A percentile compares a stretch with the other conserved stretches of the same genome.
phyloP scores from a whole-genome alignment of 495 filamentous ascomycete genomes.

The Lasiosphaeris hirsuta region DNA sequence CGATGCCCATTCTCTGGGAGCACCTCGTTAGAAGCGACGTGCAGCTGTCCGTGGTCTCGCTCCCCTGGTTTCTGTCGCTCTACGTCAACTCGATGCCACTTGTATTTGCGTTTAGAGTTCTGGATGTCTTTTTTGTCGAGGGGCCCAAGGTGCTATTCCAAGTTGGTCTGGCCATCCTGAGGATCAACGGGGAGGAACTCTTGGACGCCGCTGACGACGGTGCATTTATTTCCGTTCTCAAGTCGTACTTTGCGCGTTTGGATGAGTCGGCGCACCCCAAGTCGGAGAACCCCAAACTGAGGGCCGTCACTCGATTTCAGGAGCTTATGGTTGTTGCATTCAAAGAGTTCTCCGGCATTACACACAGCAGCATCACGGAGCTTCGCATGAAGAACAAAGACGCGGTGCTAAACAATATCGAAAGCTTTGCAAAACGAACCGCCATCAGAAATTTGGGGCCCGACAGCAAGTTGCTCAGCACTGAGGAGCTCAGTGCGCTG shows the following conservation, averaged over 20 bases:
- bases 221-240: constrained; percentile 92
- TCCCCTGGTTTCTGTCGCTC: constrained; percentile 96
- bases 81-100: constrained; percentile 99
- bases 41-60: constrained; percentile 95
- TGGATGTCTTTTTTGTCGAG: constrained; percentile 98
- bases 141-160: constrained; percentile 97
- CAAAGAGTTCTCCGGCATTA: constrained; percentile 94
- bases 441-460: constrained; percentile 94
- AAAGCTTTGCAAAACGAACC: constrained; percentile 94
- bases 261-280: constrained; percentile 95
- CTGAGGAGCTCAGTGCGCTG: constrained; percentile 79
- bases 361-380: constrained; percentile 85
- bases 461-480: constrained; percentile 82
- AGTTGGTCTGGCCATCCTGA: constrained; percentile 87
- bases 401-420: constrained; percentile 86
- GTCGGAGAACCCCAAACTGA: constrained; percentile 87
- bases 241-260: constrained; percentile 86
- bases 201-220: constrained; percentile 95
- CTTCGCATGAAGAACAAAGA: constrained; percentile 89
- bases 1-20: constrained; percentile 98
- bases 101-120: constrained; percentile 90
- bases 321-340: constrained; percentile 98
- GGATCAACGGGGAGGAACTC: constrained; percentile 97
- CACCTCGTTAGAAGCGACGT: constrained; percentile 93
- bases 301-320: constrained; percentile 92